Evolutionary conservation across 2,329 filamentous ascomycete genomes (phyloP), one percentile per base, ranked within the genome.

Genomic region (Sporothrix humicola): DNA sequence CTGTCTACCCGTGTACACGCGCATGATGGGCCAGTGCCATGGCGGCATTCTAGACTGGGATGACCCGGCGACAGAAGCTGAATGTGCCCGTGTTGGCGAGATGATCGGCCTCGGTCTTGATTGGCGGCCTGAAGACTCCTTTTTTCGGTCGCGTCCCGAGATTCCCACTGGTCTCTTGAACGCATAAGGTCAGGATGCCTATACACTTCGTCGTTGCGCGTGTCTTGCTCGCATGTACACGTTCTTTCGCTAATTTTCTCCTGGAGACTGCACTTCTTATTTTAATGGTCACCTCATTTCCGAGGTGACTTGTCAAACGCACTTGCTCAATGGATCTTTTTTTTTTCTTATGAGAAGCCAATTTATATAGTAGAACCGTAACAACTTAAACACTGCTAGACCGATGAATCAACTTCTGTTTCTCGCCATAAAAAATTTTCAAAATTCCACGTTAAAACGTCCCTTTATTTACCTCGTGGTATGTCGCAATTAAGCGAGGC

Each of bases 11-110:
- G 68, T 76, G 23, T 76, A 73, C 68, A 69, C 72, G 46, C 72
- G 76, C 13, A 68, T 65, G 31, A 58, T 69, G 52, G 71, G 73
- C 44, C 69, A 73, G 61, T 75, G 70, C 56, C 52, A 71, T 3
- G 84, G 84, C 13, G 82, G 83, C 12, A 82, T 85, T 44, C 74
- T 85, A 65, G 82, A 84, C 76, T 83, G 82, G 78, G 81, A 81
- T 9, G 81, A 83, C 37, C 44, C 65, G 12, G 81, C 79, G 65
- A 79, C 79, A 3, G 83, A 84, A 71, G 76, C 77, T 17, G 79
- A 81, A 46, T 78, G 80, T 7, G 71, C 73, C 5, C 72, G 73
- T 8, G 50, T 74, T 1, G 73, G 74, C 37, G 73, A 75, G 54
- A 77, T 77, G 76, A 71, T 70, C 15, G 74, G 75, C 5, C 80